Percentiles rank a stretch among this genome's conserved stretches.
Evolutionary conservation across 306 rosid genomes (phyloP).

Genomic region (Vigna nakashimae): DNA sequence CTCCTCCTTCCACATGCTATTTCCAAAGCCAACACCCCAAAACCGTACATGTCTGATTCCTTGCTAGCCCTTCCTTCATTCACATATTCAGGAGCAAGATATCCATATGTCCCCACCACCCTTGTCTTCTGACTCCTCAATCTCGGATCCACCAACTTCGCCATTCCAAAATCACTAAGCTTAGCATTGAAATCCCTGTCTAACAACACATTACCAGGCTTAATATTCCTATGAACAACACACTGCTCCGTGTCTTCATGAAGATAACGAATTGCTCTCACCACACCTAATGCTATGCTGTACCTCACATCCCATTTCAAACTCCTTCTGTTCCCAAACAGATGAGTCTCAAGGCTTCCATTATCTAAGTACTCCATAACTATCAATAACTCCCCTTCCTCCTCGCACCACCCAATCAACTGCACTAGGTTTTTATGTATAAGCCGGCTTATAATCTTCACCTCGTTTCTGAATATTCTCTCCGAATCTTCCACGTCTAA

Average conservation of each 20-base stretch:
- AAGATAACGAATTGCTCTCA: neutral
- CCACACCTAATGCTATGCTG: neutral
- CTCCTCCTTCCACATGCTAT: constrained; percentile 61
- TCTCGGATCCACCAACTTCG: neutral
- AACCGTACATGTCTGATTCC: neutral
- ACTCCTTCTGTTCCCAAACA: neutral
- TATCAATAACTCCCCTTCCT: constrained; percentile 45
- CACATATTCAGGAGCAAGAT: neutral
- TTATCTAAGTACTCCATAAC: constrained; percentile 43
- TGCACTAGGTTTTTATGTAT: constrained; percentile 54
- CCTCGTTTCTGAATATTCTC: constrained; percentile 30
- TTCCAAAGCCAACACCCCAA: constrained; percentile 42
- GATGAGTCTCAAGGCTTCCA: constrained; percentile 46
- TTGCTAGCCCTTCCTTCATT: constrained; percentile 34
- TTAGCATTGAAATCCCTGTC: neutral
- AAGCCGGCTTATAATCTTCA: neutral
- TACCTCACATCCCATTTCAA: constrained; percentile 48
- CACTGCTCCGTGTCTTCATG: neutral
- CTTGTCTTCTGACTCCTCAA: neutral
- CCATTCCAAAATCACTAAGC: neutral
- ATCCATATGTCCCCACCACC: neutral
- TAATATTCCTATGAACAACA: neutral
- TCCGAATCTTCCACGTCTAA: neutral
- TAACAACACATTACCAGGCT: constrained; percentile 3
- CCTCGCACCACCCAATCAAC: constrained; percentile 60